Evolutionary conservation across 352 stramenopile species (phyloP).

Genomic region (Elongisporangium undulatum): DNA sequence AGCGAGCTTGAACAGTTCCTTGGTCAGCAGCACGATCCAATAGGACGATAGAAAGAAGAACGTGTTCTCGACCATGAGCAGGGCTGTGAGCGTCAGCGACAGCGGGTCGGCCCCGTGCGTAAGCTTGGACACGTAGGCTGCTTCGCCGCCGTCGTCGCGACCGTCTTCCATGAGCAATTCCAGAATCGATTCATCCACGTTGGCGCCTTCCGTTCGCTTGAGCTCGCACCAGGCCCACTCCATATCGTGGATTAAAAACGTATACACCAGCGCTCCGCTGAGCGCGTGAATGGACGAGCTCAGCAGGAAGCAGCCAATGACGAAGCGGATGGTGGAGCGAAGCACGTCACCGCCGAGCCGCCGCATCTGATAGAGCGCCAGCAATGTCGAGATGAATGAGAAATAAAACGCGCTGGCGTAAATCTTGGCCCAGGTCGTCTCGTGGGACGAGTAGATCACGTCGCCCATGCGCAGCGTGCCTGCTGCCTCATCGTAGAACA

Average conservation of each 20-base stretch:
- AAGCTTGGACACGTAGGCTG: slow-evolving; percentile 56
- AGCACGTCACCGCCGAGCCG: slow-evolving; percentile 56
- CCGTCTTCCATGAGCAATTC: slow-evolving; percentile 34
- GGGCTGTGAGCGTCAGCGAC: slow-evolving; percentile 30
- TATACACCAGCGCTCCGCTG: slow-evolving; percentile 47
- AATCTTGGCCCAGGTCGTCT: slow-evolving; percentile 47
- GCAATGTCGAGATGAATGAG: slow-evolving; percentile 43
- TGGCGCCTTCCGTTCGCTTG: slow-evolving; percentile 2
- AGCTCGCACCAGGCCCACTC: neutral
- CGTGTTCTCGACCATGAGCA: slow-evolving; percentile 54
- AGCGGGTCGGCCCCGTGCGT: slow-evolving; percentile 39
- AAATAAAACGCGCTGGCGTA: slow-evolving; percentile 50
- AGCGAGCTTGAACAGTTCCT: slow-evolving; percentile 56
- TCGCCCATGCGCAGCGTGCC: neutral
- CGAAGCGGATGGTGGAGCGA: slow-evolving; percentile 68
- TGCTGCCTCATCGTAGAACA: neutral
- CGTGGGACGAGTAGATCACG: neutral
- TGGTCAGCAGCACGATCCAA: slow-evolving; percentile 56
- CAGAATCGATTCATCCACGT: slow-evolving; percentile 11
- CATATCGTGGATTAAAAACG: slow-evolving; percentile 36
- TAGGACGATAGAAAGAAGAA: slow-evolving; percentile 66
- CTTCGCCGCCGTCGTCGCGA: slow-evolving; percentile 44
- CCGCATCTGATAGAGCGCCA: slow-evolving; percentile 61
- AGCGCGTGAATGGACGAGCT: slow-evolving; percentile 51
- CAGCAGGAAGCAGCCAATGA: slow-evolving; percentile 56